These are phyloP conservation scores for Bruguiera sexangula DNA, from an alignment of 345 rosid genomes.

Conservation along the genomic window DNA sequence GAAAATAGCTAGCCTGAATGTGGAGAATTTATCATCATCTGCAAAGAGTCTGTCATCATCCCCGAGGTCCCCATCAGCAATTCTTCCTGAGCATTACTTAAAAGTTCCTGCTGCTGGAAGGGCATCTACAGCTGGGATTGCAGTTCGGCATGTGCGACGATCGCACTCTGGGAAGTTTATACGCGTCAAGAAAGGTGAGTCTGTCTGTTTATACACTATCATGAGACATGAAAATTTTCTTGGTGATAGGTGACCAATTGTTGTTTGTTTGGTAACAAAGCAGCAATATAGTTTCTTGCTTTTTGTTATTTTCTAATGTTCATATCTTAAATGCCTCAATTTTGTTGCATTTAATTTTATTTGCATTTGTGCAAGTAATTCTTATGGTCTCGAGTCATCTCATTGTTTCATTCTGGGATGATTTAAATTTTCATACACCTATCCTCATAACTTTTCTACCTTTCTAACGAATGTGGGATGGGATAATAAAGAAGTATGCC, in stretches of 20 bases:
- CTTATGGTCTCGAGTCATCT: too few relatives aligned
- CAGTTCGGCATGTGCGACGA: constrained; percentile 69
- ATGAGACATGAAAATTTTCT: background rate
- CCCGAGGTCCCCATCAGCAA: constrained; percentile 38
- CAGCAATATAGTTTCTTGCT: too few relatives aligned
- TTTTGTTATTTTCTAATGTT: too few relatives aligned
- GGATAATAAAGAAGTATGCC: background rate
- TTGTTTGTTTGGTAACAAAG: too few relatives aligned
- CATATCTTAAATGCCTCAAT: too few relatives aligned
- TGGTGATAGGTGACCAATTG: background rate
- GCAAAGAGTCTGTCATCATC: constrained; percentile 54
- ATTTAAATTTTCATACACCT: too few relatives aligned
- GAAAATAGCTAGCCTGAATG: constrained; percentile 65
- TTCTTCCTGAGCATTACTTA: constrained; percentile 61
- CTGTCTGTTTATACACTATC: background rate
- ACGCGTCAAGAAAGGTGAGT: constrained; percentile 83
- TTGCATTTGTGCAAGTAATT: too few relatives aligned
- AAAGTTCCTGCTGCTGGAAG: constrained; percentile 66
- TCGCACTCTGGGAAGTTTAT: constrained; percentile 81
- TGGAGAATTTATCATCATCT: constrained; percentile 58
- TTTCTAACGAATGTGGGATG: background rate
- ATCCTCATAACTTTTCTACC: background rate
- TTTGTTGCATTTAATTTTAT: too few relatives aligned
- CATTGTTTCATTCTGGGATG: too few relatives aligned
- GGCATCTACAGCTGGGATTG: constrained; percentile 57